Percentiles rank a stretch among this genome's conserved stretches.
Evolutionary conservation across 805 yeast genomes (phyloP).

Genomic region (Pichia heedii): DNA sequence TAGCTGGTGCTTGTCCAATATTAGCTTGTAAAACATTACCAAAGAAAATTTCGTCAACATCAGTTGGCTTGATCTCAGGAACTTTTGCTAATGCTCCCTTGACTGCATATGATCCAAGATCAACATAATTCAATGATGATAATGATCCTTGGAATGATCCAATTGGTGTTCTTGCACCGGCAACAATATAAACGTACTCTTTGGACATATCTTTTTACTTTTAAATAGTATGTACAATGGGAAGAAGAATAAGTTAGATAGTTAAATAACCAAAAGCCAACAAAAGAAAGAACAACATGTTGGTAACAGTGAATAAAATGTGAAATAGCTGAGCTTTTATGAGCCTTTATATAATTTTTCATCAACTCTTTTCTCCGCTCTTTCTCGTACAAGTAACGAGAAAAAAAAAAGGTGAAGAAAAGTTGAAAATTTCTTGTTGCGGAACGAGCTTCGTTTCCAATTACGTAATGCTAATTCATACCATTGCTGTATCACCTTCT

Average conservation of each 20-base stretch:
- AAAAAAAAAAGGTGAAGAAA: no score
- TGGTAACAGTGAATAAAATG: no score
- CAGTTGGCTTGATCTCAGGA: constrained; percentile 67
- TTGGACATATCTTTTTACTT: constrained; percentile 15
- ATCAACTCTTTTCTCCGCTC: no score
- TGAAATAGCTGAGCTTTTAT: background rate
- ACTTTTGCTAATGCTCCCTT: constrained; percentile 78
- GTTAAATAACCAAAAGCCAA: no score
- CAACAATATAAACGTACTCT: constrained; percentile 71
- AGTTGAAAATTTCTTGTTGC: background rate
- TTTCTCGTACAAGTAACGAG: no score
- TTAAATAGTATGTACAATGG: no score
- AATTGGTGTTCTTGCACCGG: constrained; percentile 90
- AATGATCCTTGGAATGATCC: constrained; percentile 89
- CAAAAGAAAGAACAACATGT: no score
- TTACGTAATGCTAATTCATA: background rate
- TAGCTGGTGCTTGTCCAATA: constrained; percentile 95
- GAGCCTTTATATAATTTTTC: background rate
- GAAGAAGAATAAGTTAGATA: no score
- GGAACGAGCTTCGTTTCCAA: background rate
- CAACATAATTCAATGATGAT: constrained; percentile 66
- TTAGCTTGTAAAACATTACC: constrained; percentile 92
- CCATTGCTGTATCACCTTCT: constrained; percentile 19
- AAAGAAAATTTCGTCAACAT: constrained; percentile 82
- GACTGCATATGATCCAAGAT: constrained; percentile 89